Percentiles rank a stretch among this genome's conserved stretches.
Evolutionary conservation across 2,329 filamentous ascomycete species (phyloP).

Genomic region (Fusarium siculi): DNA sequence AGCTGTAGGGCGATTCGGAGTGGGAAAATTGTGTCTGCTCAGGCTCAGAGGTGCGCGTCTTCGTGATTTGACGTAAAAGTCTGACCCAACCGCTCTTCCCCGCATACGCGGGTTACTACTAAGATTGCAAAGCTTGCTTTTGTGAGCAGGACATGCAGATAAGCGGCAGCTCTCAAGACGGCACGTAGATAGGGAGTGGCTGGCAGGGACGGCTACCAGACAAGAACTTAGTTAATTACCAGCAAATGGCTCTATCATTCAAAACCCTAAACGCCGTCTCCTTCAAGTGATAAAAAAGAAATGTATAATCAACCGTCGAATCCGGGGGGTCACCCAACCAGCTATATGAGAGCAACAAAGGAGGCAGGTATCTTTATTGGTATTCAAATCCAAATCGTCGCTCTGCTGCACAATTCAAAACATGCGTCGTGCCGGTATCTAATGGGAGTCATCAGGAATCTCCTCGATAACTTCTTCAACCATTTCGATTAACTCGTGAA

Average conservation of each 20-base stretch:
- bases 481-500: conserved; percentile 82
- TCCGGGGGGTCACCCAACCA: not conserved
- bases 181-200: not conserved
- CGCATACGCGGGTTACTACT: not conserved
- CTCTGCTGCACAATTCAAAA: not conserved
- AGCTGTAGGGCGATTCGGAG: conserved; percentile 54
- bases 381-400: not conserved
- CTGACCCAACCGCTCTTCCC: not conserved
- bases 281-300: conserved; percentile 13
- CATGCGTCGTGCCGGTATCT: not conserved
- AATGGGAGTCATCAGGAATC: conserved; percentile 65
- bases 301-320: conserved; percentile 8
- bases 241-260: conserved; percentile 38
- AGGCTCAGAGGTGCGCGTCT: conserved; percentile 27
- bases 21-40: conserved; percentile 41
- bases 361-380: conserved; percentile 27
- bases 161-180: not conserved
- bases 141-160: not conserved
- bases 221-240: conserved; percentile 31
- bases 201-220: conserved; percentile 13
- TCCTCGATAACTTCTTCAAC: conserved; percentile 78
- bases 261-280: conserved; percentile 41
- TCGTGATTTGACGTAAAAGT: conserved; percentile 14
- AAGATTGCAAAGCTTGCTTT: not conserved
- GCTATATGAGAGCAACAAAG: not conserved